These are phyloP conservation scores for Hibiscus mutabilis DNA, from an alignment of 345 rosid species.

Conservation along the genomic window DNA sequence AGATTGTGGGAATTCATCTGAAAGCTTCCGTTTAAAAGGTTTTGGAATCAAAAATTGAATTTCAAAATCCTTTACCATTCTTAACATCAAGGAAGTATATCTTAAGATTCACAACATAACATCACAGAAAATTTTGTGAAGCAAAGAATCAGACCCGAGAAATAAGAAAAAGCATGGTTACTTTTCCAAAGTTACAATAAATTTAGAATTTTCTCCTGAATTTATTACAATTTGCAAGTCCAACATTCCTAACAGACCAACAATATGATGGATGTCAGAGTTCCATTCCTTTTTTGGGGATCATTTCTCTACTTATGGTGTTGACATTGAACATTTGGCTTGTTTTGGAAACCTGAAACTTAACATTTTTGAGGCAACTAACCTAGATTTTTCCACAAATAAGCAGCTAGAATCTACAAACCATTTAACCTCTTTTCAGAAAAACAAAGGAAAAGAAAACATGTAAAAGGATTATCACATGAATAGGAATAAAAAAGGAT, in stretches of 20 bases:
- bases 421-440: neutral
- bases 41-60: neutral
- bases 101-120: neutral
- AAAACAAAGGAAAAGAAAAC: neutral
- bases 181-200: neutral
- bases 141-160: neutral
- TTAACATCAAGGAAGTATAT: neutral
- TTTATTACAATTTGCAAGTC: neutral
- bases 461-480: neutral
- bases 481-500: neutral
- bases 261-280: neutral
- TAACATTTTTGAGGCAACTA: neutral
- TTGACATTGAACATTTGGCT: neutral
- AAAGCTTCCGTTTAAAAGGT: neutral
- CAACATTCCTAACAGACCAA: neutral
- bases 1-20: neutral
- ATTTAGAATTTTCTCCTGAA: neutral
- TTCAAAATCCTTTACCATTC: slow-evolving; percentile 4
- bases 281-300: neutral
- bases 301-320: neutral
- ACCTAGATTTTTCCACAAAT: neutral
- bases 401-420: neutral
- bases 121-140: neutral
- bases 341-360: neutral
- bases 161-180: neutral